These are phyloP conservation scores for Plantago lanceolata DNA, from an alignment of 305 asterid genomes.

Conservation along the genomic window DNA sequence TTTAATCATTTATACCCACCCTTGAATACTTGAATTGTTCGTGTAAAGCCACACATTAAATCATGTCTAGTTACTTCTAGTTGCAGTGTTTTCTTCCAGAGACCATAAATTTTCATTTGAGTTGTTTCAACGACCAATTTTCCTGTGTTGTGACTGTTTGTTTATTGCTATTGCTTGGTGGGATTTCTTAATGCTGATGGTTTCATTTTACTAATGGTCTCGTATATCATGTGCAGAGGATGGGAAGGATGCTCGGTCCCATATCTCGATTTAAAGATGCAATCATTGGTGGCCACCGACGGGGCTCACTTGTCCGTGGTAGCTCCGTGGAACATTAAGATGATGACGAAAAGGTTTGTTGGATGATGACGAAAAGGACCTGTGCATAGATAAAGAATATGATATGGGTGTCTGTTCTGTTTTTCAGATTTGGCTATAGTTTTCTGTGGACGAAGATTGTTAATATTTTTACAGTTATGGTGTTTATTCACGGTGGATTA, in stretches of 20 bases:
- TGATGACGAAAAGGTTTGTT: conserved; percentile 27
- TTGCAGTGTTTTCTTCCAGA: neutral
- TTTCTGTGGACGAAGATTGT: conserved; percentile 21
- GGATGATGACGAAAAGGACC: neutral
- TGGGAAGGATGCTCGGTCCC: conserved; percentile 56
- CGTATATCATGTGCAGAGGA: conserved; percentile 40
- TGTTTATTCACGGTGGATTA: conserved; percentile 23
- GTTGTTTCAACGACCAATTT: neutral
- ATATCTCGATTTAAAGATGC: conserved; percentile 61
- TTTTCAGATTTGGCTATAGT: conserved; percentile 20
- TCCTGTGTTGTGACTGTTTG: neutral
- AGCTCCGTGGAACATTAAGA: conserved; percentile 38
- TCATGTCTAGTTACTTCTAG: neutral
- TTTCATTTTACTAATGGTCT: neutral
- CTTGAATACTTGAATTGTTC: neutral
- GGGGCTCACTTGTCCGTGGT: conserved; percentile 46
- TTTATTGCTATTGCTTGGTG: neutral
- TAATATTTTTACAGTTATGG: conserved; percentile 27
- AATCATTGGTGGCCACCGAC: conserved; percentile 58
- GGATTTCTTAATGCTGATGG: neutral
- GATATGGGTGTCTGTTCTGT: conserved; percentile 15
- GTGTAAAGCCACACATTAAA: too few species aligned
- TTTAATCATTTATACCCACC: neutral
- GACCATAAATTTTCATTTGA: neutral
- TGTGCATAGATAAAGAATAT: conserved; percentile 15